These are phyloP conservation scores for Trichomonas tenax DNA, from an alignment of 208 protist species.

Conservation along the genomic window DNA sequence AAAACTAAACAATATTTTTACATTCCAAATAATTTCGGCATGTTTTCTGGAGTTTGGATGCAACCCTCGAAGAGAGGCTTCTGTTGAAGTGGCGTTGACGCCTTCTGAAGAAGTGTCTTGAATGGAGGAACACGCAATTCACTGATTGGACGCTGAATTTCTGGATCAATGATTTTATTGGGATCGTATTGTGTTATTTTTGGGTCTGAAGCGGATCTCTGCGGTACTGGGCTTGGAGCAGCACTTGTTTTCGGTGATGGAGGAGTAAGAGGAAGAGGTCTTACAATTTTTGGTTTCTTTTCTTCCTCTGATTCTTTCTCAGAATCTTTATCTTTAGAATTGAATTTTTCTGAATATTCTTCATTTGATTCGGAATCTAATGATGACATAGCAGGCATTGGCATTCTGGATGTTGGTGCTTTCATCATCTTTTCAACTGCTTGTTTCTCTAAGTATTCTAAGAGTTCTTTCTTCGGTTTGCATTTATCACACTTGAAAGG, in stretches of 20 bases:
- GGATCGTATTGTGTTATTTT: not conserved
- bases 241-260: not conserved
- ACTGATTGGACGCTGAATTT: not conserved
- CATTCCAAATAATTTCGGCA: not conserved
- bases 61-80: not conserved
- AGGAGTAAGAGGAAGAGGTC: not conserved
- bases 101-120: not conserved
- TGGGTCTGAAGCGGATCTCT: not conserved
- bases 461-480: not conserved
- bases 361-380: not conserved
- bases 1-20: not conserved
- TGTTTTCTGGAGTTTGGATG: not conserved
- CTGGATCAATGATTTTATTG: not conserved
- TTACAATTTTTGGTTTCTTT: not conserved
- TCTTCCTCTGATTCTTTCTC: not conserved
- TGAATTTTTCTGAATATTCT: not conserved
- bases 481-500: not conserved
- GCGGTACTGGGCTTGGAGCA: not conserved
- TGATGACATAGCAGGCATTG: not conserved
- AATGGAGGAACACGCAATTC: not conserved
- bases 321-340: not conserved
- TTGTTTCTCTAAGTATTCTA: not conserved
- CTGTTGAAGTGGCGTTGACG: not conserved
- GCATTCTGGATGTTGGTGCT: not conserved
- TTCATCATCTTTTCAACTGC: not conserved